These are phyloP conservation scores for Curvularia spicifera DNA, from an alignment of 2,329 filamentous ascomycete species.

Conservation along the genomic window DNA sequence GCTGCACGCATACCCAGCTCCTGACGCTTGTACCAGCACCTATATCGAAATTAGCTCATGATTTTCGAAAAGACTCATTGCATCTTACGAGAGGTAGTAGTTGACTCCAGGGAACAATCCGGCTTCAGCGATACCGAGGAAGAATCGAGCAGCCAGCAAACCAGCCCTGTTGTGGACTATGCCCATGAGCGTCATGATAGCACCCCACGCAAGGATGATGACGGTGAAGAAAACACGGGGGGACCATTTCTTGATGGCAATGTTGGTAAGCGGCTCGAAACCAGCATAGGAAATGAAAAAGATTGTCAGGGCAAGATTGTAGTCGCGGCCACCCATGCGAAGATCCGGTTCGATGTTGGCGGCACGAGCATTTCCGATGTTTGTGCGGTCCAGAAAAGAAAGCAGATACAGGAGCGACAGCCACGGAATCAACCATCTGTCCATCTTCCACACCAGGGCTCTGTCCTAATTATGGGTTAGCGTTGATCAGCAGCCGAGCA, in stretches of 20 bases:
- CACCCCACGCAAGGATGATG: slow-evolving; percentile 58
- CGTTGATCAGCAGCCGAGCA: background rate
- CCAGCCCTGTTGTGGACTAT: slow-evolving; percentile 50
- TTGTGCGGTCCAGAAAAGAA: slow-evolving; percentile 49
- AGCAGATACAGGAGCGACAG: slow-evolving; percentile 53
- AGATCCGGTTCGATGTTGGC: slow-evolving; percentile 40
- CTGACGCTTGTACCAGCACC: slow-evolving; percentile 62
- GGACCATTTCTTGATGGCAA: slow-evolving; percentile 66
- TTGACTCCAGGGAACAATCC: slow-evolving; percentile 52
- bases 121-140: slow-evolving; percentile 49
- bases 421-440: slow-evolving; percentile 51
- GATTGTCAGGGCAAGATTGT: slow-evolving; percentile 68
- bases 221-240: slow-evolving; percentile 53
- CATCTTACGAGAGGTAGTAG: slow-evolving; percentile 62
- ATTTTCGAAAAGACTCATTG: background rate
- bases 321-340: slow-evolving; percentile 62
- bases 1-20: slow-evolving; percentile 61
- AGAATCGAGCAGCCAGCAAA: slow-evolving; percentile 46
- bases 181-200: slow-evolving; percentile 59
- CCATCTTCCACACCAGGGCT: slow-evolving; percentile 52
- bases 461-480: slow-evolving; percentile 41
- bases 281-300: slow-evolving; percentile 66
- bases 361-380: slow-evolving; percentile 56
- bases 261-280: slow-evolving; percentile 63
- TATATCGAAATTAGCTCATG: slow-evolving; percentile 7